phyloP scores from a whole-genome alignment of 768 basidiomycete species.

The Amanita molliuscula region DNA sequence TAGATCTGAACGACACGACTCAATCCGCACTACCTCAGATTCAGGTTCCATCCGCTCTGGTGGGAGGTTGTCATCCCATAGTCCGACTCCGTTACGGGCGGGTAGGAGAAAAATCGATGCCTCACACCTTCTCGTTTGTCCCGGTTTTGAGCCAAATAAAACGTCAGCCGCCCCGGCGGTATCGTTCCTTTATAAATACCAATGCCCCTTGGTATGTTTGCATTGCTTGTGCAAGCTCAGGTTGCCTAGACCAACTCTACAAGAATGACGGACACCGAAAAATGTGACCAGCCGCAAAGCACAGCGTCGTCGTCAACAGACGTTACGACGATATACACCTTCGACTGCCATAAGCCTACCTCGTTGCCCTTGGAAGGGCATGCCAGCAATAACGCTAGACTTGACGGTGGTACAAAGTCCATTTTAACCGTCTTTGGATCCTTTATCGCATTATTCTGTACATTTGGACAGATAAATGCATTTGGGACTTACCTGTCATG shows the following conservation, averaged over 20 bases:
- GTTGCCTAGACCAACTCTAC: neutral
- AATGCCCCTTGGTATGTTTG: neutral
- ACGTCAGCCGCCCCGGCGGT: neutral
- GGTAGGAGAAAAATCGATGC: neutral
- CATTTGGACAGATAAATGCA: slow-evolving; percentile 63
- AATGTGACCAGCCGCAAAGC: neutral
- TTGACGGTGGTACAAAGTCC: slow-evolving; percentile 11
- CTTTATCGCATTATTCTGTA: slow-evolving; percentile 55
- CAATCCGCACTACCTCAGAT: neutral
- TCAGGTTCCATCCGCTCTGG: neutral
- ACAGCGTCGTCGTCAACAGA: neutral
- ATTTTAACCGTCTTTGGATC: slow-evolving; percentile 52
- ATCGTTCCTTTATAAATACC: neutral
- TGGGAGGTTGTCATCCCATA: neutral
- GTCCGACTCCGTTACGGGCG: slow-evolving; percentile 2
- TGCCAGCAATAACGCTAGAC: neutral
- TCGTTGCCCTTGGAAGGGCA: neutral
- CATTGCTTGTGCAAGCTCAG: neutral
- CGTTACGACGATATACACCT: neutral
- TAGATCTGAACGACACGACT: neutral
- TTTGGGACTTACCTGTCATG: slow-evolving; percentile 67
- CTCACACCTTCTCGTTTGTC: neutral
- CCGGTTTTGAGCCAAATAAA: neutral
- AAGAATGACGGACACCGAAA: slow-evolving; percentile 4
- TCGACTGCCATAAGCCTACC: neutral